Evolutionary conservation across 257 asterid species (phyloP).

Genomic region (Nicotiana tomentosiformis): DNA sequence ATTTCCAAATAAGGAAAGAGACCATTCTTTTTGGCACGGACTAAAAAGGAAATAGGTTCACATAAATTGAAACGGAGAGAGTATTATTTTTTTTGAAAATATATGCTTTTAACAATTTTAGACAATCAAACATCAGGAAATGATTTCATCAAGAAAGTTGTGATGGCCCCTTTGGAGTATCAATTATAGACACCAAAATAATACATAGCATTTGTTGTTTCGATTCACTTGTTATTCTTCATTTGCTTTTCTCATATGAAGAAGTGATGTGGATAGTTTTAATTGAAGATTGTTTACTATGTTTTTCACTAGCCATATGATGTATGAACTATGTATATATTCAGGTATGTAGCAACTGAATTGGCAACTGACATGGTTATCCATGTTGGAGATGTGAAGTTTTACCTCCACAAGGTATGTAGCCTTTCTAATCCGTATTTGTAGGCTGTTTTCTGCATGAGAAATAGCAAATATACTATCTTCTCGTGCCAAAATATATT

Average conservation of each 20-base stretch:
- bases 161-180: no score
- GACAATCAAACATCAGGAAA: background rate
- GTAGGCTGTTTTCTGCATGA: background rate
- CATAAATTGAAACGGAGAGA: no score
- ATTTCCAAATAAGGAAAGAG: no score
- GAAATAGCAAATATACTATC: background rate
- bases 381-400: slow-evolving; percentile 38
- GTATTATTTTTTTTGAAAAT: background rate
- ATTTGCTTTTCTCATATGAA: no score
- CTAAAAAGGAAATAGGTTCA: no score
- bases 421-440: background rate
- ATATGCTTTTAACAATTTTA: background rate
- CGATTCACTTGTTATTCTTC: no score
- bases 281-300: background rate
- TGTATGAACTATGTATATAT: slow-evolving; percentile 13
- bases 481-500: background rate
- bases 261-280: background rate
- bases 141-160: background rate
- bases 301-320: background rate
- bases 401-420: slow-evolving; percentile 48
- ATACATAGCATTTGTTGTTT: no score
- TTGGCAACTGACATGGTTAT: slow-evolving; percentile 37
- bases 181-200: no score
- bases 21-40: no score
- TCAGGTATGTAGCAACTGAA: slow-evolving; percentile 47